A percentile compares a stretch with the other conserved stretches of the same genome.
Evolutionary conservation across 164 flowering plant genomes (phyloP).

Genomic region (Stephania yunnanensis): DNA sequence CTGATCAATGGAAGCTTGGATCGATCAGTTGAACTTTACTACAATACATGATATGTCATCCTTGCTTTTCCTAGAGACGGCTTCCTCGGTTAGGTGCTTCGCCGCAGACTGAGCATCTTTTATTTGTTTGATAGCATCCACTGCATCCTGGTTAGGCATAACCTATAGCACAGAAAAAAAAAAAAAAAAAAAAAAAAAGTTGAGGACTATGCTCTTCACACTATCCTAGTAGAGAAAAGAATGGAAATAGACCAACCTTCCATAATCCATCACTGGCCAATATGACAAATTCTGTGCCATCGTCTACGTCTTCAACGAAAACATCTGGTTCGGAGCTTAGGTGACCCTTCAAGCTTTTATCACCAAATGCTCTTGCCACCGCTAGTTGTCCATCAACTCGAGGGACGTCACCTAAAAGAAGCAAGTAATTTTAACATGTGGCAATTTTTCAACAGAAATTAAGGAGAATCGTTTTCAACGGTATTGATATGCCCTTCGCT

Average conservation of each 20-base stretch:
- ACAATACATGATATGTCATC: constrained; percentile 82
- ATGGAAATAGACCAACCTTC: constrained; percentile 51
- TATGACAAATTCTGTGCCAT: constrained; percentile 60
- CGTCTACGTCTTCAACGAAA: constrained; percentile 40
- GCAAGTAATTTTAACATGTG: neutral
- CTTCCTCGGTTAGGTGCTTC: constrained; percentile 59
- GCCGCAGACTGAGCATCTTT: constrained; percentile 69
- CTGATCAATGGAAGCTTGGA: neutral
- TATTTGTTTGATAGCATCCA: constrained; percentile 37
- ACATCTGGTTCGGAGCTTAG: constrained; percentile 90
- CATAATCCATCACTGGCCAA: constrained; percentile 96
- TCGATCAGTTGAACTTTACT: constrained; percentile 44
- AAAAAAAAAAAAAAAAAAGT: neutral
- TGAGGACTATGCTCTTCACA: too few species aligned
- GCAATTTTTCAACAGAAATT: neutral
- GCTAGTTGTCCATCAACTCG: constrained; percentile 94
- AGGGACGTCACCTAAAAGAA: constrained; percentile 71
- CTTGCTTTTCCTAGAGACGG: constrained; percentile 51
- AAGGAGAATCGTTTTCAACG: neutral
- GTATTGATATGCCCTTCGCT: neutral
- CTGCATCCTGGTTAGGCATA: constrained; percentile 83
- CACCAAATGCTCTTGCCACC: constrained; percentile 97
- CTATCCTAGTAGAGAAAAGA: too few species aligned
- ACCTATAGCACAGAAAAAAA: constrained; percentile 34
- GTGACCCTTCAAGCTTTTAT: constrained; percentile 75